A percentile compares a stretch with the other conserved stretches of the same genome.
phyloP scores from a whole-genome alignment of 768 basidiomycete genomes.

The Kwoniella pini region DNA sequence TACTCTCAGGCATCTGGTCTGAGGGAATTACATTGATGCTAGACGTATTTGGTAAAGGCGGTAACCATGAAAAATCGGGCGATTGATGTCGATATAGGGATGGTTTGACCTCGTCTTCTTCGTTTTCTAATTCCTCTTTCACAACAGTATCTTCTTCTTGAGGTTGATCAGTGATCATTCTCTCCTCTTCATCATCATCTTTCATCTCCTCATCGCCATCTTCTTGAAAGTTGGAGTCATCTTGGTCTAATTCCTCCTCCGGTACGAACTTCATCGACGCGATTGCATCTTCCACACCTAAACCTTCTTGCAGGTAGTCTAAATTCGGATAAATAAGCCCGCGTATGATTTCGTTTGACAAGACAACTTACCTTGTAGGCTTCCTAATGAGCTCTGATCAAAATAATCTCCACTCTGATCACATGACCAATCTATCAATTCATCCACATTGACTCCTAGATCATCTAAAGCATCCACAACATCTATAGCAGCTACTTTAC shows the following conservation, averaged over 20 bases:
- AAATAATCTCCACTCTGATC: constrained; percentile 20
- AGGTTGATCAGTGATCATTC: no score
- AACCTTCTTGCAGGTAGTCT: constrained; percentile 33
- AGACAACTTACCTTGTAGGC: constrained; percentile 22
- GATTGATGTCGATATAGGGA: constrained; percentile 12
- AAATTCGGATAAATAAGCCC: background rate
- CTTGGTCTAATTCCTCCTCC: constrained; percentile 6
- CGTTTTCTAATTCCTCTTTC: constrained; percentile 5
- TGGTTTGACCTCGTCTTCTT: background rate
- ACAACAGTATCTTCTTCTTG: background rate
- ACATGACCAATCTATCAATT: constrained; percentile 29
- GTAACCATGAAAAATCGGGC: constrained; percentile 34
- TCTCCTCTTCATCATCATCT: background rate
- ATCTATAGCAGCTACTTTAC: constrained; percentile 39
- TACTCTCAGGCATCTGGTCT: background rate
- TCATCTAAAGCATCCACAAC: constrained; percentile 36
- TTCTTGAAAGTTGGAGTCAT: constrained; percentile 8
- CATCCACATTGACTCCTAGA: constrained; percentile 29
- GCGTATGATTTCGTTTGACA: no score
- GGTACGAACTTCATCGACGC: constrained; percentile 27
- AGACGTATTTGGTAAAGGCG: constrained; percentile 28
- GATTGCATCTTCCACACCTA: constrained; percentile 21
- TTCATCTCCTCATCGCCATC: constrained; percentile 1
- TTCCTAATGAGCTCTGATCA: constrained; percentile 19
- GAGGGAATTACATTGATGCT: background rate